Conservation (phyloP, 345 rosid species). For the Leavenworthia alabamica region DNA sequence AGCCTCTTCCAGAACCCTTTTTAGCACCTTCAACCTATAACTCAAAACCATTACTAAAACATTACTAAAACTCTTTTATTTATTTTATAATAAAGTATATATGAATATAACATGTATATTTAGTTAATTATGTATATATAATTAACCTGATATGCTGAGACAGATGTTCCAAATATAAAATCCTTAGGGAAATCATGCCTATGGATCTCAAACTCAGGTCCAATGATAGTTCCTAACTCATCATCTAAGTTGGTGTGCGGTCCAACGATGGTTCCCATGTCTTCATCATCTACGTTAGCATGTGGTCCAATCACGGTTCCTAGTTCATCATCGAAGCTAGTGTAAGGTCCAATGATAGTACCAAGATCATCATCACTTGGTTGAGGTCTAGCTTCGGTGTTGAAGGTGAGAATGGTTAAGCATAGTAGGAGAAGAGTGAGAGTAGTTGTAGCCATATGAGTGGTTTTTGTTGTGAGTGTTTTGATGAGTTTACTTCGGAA, state of each 20-base stretch:
- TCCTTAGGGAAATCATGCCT: slow-evolving; percentile 15
- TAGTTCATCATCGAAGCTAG: slow-evolving; percentile 14
- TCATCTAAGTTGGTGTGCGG: slow-evolving; percentile 16
- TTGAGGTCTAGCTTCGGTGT: slow-evolving; percentile 26
- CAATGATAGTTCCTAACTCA: slow-evolving; percentile 20
- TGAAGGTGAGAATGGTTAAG: slow-evolving; percentile 19
- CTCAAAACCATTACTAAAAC: neutral
- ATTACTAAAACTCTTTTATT: neutral
- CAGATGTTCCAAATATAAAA: slow-evolving; percentile 30
- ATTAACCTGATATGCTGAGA: slow-evolving; percentile 29
- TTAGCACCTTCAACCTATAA: slow-evolving; percentile 33
- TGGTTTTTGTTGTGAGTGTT: neutral
- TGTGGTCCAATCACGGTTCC: slow-evolving; percentile 21
- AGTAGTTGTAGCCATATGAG: slow-evolving; percentile 2
- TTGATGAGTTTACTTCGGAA: slow-evolving; percentile 8
- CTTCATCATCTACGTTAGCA: too few species aligned
- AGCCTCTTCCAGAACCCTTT: slow-evolving; percentile 31
- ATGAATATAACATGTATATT: neutral
- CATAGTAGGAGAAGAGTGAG: slow-evolving; percentile 16
- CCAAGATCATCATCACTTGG: slow-evolving; percentile 29
- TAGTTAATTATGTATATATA: neutral
- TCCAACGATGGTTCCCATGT: too few species aligned
- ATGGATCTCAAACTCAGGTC: slow-evolving; percentile 27
- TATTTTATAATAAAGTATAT: neutral
- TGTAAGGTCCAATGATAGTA: slow-evolving; percentile 21